Evolutionary conservation across 768 basidiomycete genomes (phyloP), one percentile per base, ranked within the genome.

Genomic region (Hericium erinaceus): DNA sequence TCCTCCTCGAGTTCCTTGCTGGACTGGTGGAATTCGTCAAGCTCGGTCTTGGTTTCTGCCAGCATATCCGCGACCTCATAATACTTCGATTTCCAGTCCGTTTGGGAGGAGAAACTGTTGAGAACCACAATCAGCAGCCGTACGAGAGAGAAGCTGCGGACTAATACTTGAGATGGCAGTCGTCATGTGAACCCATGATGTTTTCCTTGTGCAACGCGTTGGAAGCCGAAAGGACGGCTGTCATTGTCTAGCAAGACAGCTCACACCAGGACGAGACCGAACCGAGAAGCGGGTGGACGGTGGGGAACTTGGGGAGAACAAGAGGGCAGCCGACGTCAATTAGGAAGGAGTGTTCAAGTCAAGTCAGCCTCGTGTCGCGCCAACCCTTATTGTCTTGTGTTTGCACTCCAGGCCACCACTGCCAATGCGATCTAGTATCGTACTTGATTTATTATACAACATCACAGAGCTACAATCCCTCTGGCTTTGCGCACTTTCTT

Each of bases 1-100:
- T 98, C 95, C 57, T 92, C 89, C 73, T 95, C 93, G 39, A 95
- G 81, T 63, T 95, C 92, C 72, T 89, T 92, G 75, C 89, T 87
- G 60, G 89, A 85, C 64, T 84, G 77, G 65, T 92, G 87, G 69
- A 92, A 92, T 66, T 95, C 89, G 67, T 88, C 84, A 53, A 95
- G 84, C 71, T 94, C 92, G 11, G 83, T 77, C 59, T 87, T 82
- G 38, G 92, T 92, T 70, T 93, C 89, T 37, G 83, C 69, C 62
- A 95, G 79, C 82, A 92, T 89, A 60, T 92, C 87, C 53, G 85
- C 82, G 54, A 88, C 85, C 72, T 90, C 89, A 71, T 84, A 80
- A 69, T 89, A 90, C 70, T 89, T 90, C 61, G 79, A 70, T 61
- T 81, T 85, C 89, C 89, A 91, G 67, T 91, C 87, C 20, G 79